Conservation (phyloP, 2,329 filamentous ascomycete species). For the Rugonectria rugulosa region DNA sequence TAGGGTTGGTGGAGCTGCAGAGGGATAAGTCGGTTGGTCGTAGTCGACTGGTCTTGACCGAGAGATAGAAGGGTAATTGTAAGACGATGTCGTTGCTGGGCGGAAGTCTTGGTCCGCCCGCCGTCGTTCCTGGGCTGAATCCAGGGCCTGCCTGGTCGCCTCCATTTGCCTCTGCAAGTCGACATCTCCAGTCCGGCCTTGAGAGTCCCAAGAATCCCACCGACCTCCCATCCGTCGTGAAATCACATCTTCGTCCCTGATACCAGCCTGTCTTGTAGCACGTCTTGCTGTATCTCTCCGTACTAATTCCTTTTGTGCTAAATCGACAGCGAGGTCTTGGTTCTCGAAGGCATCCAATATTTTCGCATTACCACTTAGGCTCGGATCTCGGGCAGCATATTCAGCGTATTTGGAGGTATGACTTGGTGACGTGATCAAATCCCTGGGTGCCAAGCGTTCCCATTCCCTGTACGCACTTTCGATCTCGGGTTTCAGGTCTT, state of each 20-base stretch:
- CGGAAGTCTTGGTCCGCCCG: slow-evolving; percentile 36
- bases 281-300: slow-evolving; percentile 70
- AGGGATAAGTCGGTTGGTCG: slow-evolving; percentile 36
- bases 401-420: slow-evolving; percentile 50
- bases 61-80: slow-evolving; percentile 65
- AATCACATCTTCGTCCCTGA: slow-evolving; percentile 64
- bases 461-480: slow-evolving; percentile 75
- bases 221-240: slow-evolving; percentile 56
- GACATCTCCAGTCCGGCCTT: slow-evolving; percentile 41
- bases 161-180: slow-evolving; percentile 62
- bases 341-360: slow-evolving; percentile 76
- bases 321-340: slow-evolving; percentile 76
- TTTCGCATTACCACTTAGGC: slow-evolving; percentile 62
- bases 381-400: slow-evolving; percentile 66
- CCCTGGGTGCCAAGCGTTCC: slow-evolving; percentile 57
- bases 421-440: slow-evolving; percentile 25
- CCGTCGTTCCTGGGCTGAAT: slow-evolving; percentile 43
- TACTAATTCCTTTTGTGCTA: slow-evolving; percentile 76
- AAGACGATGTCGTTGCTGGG: slow-evolving; percentile 44
- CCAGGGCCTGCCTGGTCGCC: slow-evolving; percentile 56
- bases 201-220: slow-evolving; percentile 52
- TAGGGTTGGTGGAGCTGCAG: slow-evolving; percentile 34
- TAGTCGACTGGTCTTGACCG: slow-evolving; percentile 59
- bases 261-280: slow-evolving; percentile 63
- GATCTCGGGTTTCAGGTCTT: slow-evolving; percentile 81